phyloP scores from a whole-genome alignment of 345 rosid species.

The Reutealis trisperma region DNA sequence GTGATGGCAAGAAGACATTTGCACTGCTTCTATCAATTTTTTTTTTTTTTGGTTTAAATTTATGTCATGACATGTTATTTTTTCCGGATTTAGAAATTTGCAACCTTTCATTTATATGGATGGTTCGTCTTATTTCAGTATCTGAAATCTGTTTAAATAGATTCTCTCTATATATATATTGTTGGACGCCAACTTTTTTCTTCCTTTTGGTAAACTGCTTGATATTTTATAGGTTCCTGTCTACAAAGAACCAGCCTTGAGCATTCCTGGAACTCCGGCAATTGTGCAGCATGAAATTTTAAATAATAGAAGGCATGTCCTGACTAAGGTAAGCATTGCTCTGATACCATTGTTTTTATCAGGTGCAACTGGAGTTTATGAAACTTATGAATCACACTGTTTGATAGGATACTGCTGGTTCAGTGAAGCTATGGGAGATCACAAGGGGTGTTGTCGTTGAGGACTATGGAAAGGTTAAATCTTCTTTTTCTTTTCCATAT shows the following conservation, averaged over 20 bases:
- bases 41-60: neutral
- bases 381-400: constrained; percentile 23
- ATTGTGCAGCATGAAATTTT: constrained; percentile 94
- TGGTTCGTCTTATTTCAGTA: neutral
- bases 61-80: no score
- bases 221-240: constrained; percentile 66
- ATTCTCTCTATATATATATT: neutral
- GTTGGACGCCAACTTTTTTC: neutral
- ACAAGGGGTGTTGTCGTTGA: constrained; percentile 82
- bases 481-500: neutral
- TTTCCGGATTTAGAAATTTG: no score
- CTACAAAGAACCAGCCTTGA: constrained; percentile 70
- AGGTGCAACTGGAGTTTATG: neutral
- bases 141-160: neutral
- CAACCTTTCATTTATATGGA: neutral
- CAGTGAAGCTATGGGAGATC: constrained; percentile 96
- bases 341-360: constrained; percentile 13
- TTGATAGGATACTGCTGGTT: constrained; percentile 81
- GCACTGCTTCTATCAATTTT: neutral
- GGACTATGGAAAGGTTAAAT: constrained; percentile 84
- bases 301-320: constrained; percentile 91
- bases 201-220: neutral
- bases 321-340: constrained; percentile 71
- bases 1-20: neutral
- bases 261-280: constrained; percentile 83